phyloP scores from a whole-genome alignment of 2,329 filamentous ascomycete species.

The Pochonia chlamydosporia region DNA sequence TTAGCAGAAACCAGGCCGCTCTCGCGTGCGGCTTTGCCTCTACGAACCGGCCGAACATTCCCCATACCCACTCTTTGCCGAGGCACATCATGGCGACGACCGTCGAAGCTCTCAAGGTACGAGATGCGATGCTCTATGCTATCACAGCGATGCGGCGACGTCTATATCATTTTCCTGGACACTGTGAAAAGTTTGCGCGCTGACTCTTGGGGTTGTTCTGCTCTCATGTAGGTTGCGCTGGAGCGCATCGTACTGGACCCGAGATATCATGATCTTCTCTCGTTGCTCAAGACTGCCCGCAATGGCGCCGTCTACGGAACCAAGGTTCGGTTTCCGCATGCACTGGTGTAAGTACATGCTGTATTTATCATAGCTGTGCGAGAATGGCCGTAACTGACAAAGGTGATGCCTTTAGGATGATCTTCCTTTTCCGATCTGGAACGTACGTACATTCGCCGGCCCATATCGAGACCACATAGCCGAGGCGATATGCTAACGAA shows the following conservation, averaged over 20 bases:
- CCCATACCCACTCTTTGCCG: conserved; percentile 11
- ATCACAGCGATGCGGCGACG: no score
- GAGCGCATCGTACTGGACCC: conserved; percentile 79
- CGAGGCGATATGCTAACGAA: conserved; percentile 12
- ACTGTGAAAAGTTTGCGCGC: neutral
- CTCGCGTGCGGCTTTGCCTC: neutral
- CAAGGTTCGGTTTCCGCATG: conserved; percentile 97
- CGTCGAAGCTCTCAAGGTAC: conserved; percentile 24
- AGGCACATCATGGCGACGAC: conserved; percentile 21
- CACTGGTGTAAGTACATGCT: conserved; percentile 60
- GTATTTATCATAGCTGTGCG: neutral
- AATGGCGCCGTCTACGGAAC: conserved; percentile 96
- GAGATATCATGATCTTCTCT: conserved; percentile 75
- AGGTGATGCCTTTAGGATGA: conserved; percentile 58
- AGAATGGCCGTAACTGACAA: conserved; percentile 14
- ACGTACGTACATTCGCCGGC: conserved; percentile 50
- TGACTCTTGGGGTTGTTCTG: neutral
- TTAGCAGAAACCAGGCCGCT: neutral
- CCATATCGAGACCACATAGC: neutral
- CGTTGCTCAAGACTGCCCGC: conserved; percentile 85
- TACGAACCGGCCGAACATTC: neutral
- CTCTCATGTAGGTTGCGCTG: conserved; percentile 51
- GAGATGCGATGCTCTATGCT: neutral
- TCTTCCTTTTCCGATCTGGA: conserved; percentile 91
- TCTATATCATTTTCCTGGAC: no score